Percentiles rank a stretch among this genome's conserved stretches.
Evolutionary conservation across 129 eudicot species (phyloP).

Genomic region (Artemisia argyi): DNA sequence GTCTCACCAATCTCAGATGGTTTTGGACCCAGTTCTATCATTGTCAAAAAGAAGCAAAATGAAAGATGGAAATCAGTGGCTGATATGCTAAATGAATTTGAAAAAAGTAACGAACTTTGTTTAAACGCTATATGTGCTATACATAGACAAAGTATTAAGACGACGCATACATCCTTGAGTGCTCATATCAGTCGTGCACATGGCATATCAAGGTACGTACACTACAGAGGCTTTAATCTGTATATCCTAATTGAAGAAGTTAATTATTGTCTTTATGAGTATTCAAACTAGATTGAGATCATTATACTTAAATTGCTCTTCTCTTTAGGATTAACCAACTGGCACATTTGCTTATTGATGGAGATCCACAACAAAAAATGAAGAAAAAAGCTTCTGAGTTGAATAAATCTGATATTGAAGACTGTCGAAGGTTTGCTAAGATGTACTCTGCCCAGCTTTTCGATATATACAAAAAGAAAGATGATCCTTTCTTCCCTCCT

Average conservation of each 20-base stretch:
- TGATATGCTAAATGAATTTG: background rate
- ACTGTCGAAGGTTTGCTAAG: background rate
- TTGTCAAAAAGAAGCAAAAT: background rate
- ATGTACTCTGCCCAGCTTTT: background rate
- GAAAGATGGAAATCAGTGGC: background rate
- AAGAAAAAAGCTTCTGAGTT: background rate
- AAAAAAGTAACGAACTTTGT: background rate
- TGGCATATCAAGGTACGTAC: background rate
- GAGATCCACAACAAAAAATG: background rate
- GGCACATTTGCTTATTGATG: background rate
- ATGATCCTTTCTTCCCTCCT: conserved; percentile 47
- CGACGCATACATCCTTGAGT: no score
- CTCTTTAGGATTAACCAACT: background rate
- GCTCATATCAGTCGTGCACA: background rate
- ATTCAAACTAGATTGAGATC: background rate
- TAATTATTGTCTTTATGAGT: background rate
- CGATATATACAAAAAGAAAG: conserved; percentile 35
- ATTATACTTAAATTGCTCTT: background rate
- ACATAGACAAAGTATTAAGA: background rate
- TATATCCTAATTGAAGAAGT: background rate
- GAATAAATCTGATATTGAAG: background rate
- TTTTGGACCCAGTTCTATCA: no score
- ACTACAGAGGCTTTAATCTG: background rate
- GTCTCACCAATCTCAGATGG: background rate
- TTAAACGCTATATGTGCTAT: background rate